A percentile compares a stretch with the other conserved stretches of the same genome.
phyloP scores from a whole-genome alignment of 2,329 filamentous ascomycete species.

The Talaromyces sp. region DNA sequence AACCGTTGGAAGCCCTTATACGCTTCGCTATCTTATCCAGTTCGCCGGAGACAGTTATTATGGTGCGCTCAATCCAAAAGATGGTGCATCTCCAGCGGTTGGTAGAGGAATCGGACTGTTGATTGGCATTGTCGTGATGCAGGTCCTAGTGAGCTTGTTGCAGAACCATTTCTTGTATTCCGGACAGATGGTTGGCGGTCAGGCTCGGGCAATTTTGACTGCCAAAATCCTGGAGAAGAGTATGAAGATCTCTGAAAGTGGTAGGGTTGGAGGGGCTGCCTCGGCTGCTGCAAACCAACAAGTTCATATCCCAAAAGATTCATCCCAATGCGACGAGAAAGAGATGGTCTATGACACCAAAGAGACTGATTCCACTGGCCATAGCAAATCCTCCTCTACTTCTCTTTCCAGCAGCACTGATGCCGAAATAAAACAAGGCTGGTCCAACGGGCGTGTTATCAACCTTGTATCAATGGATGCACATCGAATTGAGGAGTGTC shows the following conservation, averaged over 20 bases:
- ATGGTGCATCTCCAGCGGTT: background rate
- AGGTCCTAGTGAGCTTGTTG: background rate
- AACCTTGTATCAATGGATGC: constrained; percentile 3
- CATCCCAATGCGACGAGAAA: background rate
- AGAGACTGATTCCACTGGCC: background rate
- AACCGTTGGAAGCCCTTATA: background rate
- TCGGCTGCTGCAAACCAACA: background rate
- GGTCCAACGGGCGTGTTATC: constrained; percentile 9
- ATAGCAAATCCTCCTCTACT: background rate
- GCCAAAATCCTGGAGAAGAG: background rate
- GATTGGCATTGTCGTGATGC: constrained; percentile 1
- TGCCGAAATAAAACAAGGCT: background rate
- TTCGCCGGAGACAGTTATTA: background rate
- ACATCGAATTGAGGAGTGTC: background rate
- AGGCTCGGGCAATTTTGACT: background rate
- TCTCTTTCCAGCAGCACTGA: no score
- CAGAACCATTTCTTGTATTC: constrained; percentile 7
- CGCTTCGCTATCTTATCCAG: constrained; percentile 1
- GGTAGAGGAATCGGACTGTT: background rate
- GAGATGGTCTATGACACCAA: background rate
- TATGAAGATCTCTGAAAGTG: constrained; percentile 1
- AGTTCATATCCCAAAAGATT: background rate
- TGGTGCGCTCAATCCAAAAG: background rate
- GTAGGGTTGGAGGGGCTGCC: background rate
- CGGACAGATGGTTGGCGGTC: background rate